Base-by-base conservation (phyloP, 768 basidiomycete genomes). In the Mycena leptocephala region DNA sequence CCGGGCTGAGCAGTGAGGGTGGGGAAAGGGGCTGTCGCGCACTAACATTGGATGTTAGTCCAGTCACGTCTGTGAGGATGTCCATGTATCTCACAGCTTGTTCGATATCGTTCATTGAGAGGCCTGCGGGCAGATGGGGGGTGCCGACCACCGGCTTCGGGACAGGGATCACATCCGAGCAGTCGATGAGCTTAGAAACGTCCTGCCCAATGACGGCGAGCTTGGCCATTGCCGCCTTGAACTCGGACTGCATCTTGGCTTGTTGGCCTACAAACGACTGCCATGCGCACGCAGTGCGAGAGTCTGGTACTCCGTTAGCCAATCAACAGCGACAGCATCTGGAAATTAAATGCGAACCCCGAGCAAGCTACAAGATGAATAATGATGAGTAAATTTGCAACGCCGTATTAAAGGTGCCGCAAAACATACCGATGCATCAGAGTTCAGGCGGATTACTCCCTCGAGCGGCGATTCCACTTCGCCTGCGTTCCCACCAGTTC, bases 281-380 rank as follows among this genome's bases (percentile, higher is more conserved):
- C 89, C 89, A 90, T 53, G 79, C 77, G 82, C 90, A 90, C 18
- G 88, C 85, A 26, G 90, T 91, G 53, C 87, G 82, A 5, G 84
- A 74, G 80, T 90, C 88, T 83, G 76, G 76, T n/a, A 73, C 72
- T 51, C 70, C 43, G 26, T 56, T 4, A 37, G 61, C 16, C 74
- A 8, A 64, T 58, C 41, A 48, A 48, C 10, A 24, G 24, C 55
- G 18, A 30, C 48, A 28, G 18, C n/a, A 51, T 51, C 16, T 30
- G 55, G 16, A 26, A 64, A 51, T 18, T n/a, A 48, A 32, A 56
- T 53, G 51, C 61, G 39, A 72, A 81, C 81, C 80, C 72, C 83
- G 75, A 30, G 84, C 85, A 67, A 86, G 75, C 83, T 82, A 64
- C 37, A 46, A 56, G 16, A 28, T 18, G 13, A 18, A 56, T 18